Conservation (phyloP, 257 asterid genomes). For the Marsdenia floribunda region DNA sequence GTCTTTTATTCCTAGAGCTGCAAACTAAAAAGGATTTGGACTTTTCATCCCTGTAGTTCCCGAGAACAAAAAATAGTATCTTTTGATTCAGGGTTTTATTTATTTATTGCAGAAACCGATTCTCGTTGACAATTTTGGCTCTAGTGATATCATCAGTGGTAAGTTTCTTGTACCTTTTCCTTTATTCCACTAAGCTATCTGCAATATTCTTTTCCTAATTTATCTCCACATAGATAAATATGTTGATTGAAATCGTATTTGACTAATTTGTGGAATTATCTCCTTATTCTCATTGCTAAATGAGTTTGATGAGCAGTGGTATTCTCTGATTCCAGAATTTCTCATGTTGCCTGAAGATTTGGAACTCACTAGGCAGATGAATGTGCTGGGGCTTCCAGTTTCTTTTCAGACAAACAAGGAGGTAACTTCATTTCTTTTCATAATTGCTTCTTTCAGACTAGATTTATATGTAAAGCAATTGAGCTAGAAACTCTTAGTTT, state of each 20-base stretch:
- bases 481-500: neutral
- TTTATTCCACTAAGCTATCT: neutral
- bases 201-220: neutral
- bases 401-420: constrained; percentile 72
- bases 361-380: constrained; percentile 50
- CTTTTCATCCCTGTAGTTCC: neutral
- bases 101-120: constrained; percentile 38
- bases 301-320: neutral
- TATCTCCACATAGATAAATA: neutral
- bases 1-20: constrained; percentile 1
- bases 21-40: neutral
- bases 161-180: constrained; percentile 20
- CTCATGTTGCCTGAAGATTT: constrained; percentile 37
- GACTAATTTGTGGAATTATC: constrained; percentile 3
- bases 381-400: constrained; percentile 79
- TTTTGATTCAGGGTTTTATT: constrained; percentile 3
- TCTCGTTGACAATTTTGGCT: constrained; percentile 21
- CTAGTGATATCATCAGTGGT: constrained; percentile 20
- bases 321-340: constrained; percentile 28
- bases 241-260: neutral
- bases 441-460: neutral
- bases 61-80: neutral
- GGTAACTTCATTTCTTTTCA: constrained; percentile 29
- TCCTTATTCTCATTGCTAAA: constrained; percentile 3
- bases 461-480: neutral